Evolutionary conservation across 192 early-diverging fungal genomes (phyloP).

Genomic region (Dispira simplex): DNA sequence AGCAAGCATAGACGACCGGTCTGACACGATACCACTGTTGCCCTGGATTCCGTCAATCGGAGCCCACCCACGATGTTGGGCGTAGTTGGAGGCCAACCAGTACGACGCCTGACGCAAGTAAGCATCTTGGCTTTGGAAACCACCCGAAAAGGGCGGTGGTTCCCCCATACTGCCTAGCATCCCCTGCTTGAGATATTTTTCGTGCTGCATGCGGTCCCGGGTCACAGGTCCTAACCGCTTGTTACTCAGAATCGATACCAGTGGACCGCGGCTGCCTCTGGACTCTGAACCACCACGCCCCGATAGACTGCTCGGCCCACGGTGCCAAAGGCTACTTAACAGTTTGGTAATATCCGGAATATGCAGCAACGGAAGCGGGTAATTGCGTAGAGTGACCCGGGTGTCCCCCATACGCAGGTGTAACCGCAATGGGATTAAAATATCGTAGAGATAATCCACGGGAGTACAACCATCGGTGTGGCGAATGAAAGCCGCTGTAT

Average conservation of each 20-base stretch:
- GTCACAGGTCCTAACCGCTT: neutral
- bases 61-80: neutral
- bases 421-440: constrained; percentile 24
- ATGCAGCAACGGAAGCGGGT: constrained; percentile 29
- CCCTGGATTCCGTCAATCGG: neutral
- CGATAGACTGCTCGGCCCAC: neutral
- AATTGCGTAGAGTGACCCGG: constrained; percentile 28
- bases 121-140: too few relatives aligned
- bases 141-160: neutral
- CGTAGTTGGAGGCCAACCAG: neutral
- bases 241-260: constrained; percentile 8
- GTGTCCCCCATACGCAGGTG: constrained; percentile 27
- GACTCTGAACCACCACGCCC: neutral
- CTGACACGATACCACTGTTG: neutral
- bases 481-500: constrained; percentile 26
- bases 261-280: neutral
- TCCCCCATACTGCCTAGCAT: neutral
- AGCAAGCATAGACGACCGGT: neutral
- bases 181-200: constrained; percentile 6
- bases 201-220: constrained; percentile 5
- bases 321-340: neutral
- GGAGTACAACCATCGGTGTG: constrained; percentile 29
- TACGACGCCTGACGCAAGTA: too few relatives aligned
- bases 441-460: constrained; percentile 23
- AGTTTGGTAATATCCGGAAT: constrained; percentile 22